A percentile compares a stretch with the other conserved stretches of the same genome.
phyloP scores from a whole-genome alignment of 2,329 filamentous ascomycete genomes.

The Aureobasidium vineae region DNA sequence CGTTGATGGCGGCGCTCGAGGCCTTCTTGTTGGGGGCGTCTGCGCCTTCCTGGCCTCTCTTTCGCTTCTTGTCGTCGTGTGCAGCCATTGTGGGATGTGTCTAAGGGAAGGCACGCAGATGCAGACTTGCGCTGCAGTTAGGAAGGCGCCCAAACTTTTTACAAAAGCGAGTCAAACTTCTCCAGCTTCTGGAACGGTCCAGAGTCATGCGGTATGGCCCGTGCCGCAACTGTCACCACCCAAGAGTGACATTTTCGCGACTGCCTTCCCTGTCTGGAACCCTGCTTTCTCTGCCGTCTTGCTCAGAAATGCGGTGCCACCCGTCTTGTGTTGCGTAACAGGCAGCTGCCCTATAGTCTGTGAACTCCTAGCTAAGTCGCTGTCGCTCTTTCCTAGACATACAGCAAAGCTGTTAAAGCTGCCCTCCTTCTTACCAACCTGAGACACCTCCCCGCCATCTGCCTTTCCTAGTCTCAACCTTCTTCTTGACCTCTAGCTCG shows the following conservation, averaged over 20 bases:
- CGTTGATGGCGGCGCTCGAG: constrained; percentile 33
- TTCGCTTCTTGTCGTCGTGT: constrained; percentile 51
- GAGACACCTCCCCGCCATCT: background rate
- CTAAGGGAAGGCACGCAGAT: too few species aligned
- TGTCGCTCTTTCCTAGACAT: background rate
- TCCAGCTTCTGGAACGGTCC: background rate
- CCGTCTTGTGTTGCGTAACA: background rate
- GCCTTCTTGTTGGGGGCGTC: constrained; percentile 44
- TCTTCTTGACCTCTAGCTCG: background rate
- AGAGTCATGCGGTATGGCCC: constrained; percentile 7
- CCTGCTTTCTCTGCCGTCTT: constrained; percentile 14
- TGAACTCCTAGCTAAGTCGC: background rate
- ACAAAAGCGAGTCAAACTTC: constrained; percentile 1
- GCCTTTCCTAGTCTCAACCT: constrained; percentile 14
- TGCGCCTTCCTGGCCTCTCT: constrained; percentile 47
- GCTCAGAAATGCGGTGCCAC: background rate
- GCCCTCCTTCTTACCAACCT: background rate
- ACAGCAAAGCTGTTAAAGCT: background rate
- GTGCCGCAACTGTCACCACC: background rate
- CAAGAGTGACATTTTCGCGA: constrained; percentile 5
- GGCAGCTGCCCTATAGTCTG: background rate
- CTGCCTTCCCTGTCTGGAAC: constrained; percentile 1
- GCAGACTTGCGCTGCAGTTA: too few species aligned
- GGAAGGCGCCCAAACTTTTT: constrained; percentile 19
- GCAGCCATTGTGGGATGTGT: constrained; percentile 33